A percentile compares a stretch with the other conserved stretches of the same genome.
These are phyloP conservation scores for Candida ovalis DNA, from an alignment of 805 yeast species.

Conservation along the genomic window DNA sequence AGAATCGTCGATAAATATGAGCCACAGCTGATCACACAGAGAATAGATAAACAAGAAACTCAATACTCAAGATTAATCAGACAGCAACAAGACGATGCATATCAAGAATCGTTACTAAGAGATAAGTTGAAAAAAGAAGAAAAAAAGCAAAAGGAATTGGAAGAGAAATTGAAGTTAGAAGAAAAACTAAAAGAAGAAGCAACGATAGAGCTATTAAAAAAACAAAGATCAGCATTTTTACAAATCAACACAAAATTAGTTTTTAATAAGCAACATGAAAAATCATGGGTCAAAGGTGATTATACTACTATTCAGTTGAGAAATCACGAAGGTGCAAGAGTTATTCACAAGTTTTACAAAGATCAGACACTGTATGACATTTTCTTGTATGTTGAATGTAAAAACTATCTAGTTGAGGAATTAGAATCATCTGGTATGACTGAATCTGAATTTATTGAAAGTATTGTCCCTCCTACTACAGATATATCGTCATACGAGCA, in stretches of 20 bases:
- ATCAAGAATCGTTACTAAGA: constrained; percentile 51
- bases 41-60: constrained; percentile 58
- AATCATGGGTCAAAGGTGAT: constrained; percentile 26
- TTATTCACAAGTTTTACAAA: constrained; percentile 41
- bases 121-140: constrained; percentile 54
- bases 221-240: constrained; percentile 1
- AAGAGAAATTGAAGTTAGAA: constrained; percentile 21
- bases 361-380: constrained; percentile 41
- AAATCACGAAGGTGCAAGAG: constrained; percentile 49
- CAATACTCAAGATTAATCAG: constrained; percentile 54
- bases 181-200: constrained; percentile 15
- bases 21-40: constrained; percentile 57
- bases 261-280: constrained; percentile 5
- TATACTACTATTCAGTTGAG: constrained; percentile 48
- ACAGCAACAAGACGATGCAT: constrained; percentile 65
- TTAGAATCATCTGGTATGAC: constrained; percentile 5
- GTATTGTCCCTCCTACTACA: constrained; percentile 2
- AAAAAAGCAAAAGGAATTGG: constrained; percentile 30
- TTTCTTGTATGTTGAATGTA: constrained; percentile 46
- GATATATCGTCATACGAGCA: constrained; percentile 15
- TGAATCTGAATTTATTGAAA: constrained; percentile 14
- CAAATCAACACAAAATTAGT: background rate
- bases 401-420: constrained; percentile 22
- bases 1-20: constrained; percentile 50
- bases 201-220: constrained; percentile 2